phyloP scores from a whole-genome alignment of 78 protist genomes.

The Diacronema lutheri region DNA sequence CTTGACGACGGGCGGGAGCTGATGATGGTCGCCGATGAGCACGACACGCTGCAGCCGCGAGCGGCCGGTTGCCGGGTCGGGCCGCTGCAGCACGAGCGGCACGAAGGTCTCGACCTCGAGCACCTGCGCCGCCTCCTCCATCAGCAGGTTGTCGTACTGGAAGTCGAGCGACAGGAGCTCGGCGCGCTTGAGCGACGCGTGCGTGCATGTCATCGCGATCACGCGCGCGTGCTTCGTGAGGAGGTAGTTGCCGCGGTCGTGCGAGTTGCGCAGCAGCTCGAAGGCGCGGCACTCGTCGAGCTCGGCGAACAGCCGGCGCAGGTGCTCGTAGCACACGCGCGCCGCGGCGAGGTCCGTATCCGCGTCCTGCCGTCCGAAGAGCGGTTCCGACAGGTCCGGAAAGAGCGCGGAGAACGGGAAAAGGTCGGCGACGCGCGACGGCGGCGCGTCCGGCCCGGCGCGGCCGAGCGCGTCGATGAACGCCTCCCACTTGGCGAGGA shows the following conservation, averaged over 20 bases:
- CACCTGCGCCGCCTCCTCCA: conserved; percentile 87
- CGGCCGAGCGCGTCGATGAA: background rate
- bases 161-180: conserved; percentile 33
- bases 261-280: conserved; percentile 78
- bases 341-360: conserved; percentile 25
- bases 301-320: conserved; percentile 70
- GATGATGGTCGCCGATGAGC: conserved; percentile 95
- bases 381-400: conserved; percentile 27
- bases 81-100: conserved; percentile 78
- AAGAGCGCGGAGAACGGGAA: conserved; percentile 36
- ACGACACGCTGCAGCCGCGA: conserved; percentile 85
- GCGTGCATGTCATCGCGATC: conserved; percentile 97
- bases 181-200: conserved; percentile 84
- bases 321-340: conserved; percentile 46
- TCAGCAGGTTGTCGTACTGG: conserved; percentile 88
- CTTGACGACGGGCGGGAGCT: conserved; percentile 93
- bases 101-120: conserved; percentile 94
- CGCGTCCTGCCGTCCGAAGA: background rate
- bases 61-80: conserved; percentile 35
- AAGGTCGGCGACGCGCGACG: background rate
- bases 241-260: conserved; percentile 83
- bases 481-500: conserved; percentile 50
- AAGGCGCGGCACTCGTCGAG: conserved; percentile 77
- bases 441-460: background rate
- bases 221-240: conserved; percentile 81